Evolutionary conservation across 495 filamentous ascomycete species (phyloP).

Genomic region (Sordaria brevicollis): DNA sequence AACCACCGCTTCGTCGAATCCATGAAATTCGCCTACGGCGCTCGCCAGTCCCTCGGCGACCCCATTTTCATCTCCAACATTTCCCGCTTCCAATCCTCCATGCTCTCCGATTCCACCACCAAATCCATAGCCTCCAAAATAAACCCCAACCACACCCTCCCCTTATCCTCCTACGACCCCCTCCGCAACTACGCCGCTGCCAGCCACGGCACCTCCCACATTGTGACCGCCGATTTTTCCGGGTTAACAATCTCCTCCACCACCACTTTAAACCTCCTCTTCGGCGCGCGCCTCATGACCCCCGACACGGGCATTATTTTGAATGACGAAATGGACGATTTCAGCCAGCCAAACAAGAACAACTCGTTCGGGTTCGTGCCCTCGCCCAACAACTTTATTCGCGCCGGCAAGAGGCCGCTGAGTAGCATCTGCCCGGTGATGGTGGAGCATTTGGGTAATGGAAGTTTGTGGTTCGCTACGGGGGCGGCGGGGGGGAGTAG

Average conservation of each 20-base stretch:
- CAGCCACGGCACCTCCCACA: conserved; percentile 65
- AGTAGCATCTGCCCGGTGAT: conserved; percentile 73
- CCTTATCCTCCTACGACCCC: conserved; percentile 63
- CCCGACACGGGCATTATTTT: conserved; percentile 67
- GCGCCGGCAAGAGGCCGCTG: conserved; percentile 69
- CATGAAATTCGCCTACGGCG: conserved; percentile 78
- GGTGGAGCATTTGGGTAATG: conserved; percentile 51
- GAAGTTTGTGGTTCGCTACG: conserved; percentile 55
- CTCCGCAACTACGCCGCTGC: conserved; percentile 19
- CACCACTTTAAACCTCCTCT: conserved; percentile 77
- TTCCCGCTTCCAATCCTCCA: conserved; percentile 32
- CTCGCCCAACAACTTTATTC: conserved; percentile 69
- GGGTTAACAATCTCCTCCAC: conserved; percentile 67
- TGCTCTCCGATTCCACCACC: conserved; percentile 53
- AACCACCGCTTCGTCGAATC: conserved; percentile 78
- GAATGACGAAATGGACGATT: conserved; percentile 93
- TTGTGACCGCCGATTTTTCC: conserved; percentile 55
- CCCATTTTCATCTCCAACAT: conserved; percentile 58
- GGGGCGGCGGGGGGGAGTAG: conserved; percentile 79
- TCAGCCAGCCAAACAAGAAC: conserved; percentile 61
- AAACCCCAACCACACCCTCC: conserved; percentile 54
- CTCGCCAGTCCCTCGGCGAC: conserved; percentile 61
- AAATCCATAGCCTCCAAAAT: conserved; percentile 53
- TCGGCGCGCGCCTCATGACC: conserved; percentile 67
- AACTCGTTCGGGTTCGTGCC: conserved; percentile 81